phyloP scores from a whole-genome alignment of 2,329 filamentous ascomycete genomes.

The Grosmannia serpens region DNA sequence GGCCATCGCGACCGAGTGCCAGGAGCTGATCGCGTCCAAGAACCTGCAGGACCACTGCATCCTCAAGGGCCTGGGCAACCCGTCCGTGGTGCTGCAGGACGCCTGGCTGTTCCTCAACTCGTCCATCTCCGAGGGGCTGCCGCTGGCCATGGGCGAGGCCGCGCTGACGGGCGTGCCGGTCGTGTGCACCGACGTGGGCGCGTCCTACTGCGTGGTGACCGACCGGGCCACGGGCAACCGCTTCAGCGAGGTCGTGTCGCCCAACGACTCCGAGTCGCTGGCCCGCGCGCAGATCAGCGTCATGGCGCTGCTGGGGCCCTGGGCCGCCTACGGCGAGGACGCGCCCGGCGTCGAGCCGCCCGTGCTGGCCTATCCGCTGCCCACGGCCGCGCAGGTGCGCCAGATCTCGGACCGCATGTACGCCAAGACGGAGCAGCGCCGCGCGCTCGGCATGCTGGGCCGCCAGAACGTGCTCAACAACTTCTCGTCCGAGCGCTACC shows the following conservation, averaged over 20 bases:
- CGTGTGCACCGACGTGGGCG: constrained; percentile 44
- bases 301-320: constrained; percentile 49
- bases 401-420: constrained; percentile 47
- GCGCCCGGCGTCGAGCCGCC: constrained; percentile 24
- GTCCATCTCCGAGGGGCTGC: constrained; percentile 42
- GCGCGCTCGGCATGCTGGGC: constrained; percentile 41
- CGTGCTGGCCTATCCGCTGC: constrained; percentile 8
- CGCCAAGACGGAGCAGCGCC: constrained; percentile 43
- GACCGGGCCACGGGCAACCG: constrained; percentile 34
- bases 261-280: constrained; percentile 49
- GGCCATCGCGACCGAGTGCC: constrained; percentile 43
- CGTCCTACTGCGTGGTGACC: constrained; percentile 42
- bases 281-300: constrained; percentile 52
- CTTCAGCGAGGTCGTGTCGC: constrained; percentile 52
- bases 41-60: constrained; percentile 36
- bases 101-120: constrained; percentile 49
- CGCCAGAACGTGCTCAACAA: constrained; percentile 41
- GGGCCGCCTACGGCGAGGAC: constrained; percentile 47
- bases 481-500: constrained; percentile 42
- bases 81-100: constrained; percentile 40
- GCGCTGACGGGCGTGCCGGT: constrained; percentile 43
- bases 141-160: constrained; percentile 46
- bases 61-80: constrained; percentile 44
- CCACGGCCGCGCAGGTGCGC: constrained; percentile 36
- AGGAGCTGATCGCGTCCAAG: constrained; percentile 45